Percentiles rank a stretch among this genome's conserved stretches.
These are phyloP conservation scores for Mucor sp. DNA, from an alignment of 371 early-diverging fungal species.

Conservation along the genomic window DNA sequence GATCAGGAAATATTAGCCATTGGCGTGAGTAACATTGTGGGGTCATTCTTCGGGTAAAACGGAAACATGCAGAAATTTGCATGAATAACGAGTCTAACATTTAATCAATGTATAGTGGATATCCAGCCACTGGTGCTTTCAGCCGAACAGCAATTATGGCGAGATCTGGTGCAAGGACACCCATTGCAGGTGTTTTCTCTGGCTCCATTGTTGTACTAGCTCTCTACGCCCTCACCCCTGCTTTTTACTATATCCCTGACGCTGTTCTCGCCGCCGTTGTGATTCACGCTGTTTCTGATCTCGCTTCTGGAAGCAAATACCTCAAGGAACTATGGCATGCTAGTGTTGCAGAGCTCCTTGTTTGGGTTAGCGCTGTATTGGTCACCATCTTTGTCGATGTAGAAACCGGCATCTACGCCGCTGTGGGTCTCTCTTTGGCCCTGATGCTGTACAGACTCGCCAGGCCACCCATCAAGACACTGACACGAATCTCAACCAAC, in stretches of 20 bases:
- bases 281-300: slow-evolving; percentile 67
- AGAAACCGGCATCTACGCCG: slow-evolving; percentile 64
- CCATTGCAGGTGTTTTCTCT: slow-evolving; percentile 78
- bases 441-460: slow-evolving; percentile 66
- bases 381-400: slow-evolving; percentile 66
- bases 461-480: slow-evolving; percentile 47
- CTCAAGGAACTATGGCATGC: slow-evolving; percentile 35
- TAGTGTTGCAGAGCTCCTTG: slow-evolving; percentile 53
- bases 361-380: slow-evolving; percentile 55
- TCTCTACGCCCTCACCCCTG: slow-evolving; percentile 76
- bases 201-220: slow-evolving; percentile 75
- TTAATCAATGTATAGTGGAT: slow-evolving; percentile 50
- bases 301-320: slow-evolving; percentile 42
- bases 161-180: slow-evolving; percentile 79
- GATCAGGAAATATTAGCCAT: slow-evolving; percentile 90
- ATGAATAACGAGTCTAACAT: slow-evolving; percentile 17
- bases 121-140: slow-evolving; percentile 90
- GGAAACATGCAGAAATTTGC: not conserved
- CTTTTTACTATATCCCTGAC: slow-evolving; percentile 85
- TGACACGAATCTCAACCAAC: slow-evolving; percentile 20
- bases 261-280: slow-evolving; percentile 81
- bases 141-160: slow-evolving; percentile 86
- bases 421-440: slow-evolving; percentile 57
- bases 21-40: slow-evolving; percentile 78
- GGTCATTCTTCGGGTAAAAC: slow-evolving; percentile 77